Evolutionary conservation across 345 rosid genomes (phyloP).

Genomic region (Ceriops tagal): DNA sequence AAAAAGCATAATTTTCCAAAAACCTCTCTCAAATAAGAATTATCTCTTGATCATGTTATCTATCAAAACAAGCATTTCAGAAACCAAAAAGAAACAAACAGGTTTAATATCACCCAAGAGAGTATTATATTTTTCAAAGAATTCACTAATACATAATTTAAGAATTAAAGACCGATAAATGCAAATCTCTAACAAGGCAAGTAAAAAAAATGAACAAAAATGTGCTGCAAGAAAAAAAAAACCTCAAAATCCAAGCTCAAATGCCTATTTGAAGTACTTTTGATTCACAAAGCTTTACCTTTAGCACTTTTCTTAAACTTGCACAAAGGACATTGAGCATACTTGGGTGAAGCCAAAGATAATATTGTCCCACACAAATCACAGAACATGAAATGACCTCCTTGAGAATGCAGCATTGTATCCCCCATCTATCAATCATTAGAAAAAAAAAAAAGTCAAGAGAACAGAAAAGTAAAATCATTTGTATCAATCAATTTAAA

Average conservation of each 20-base stretch:
- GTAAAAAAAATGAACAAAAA: neutral
- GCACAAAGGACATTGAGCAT: conserved; percentile 42
- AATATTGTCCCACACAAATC: conserved; percentile 50
- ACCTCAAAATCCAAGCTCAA: too few relatives aligned
- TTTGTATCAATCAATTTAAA: neutral
- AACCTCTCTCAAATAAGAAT: neutral
- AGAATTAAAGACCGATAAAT: neutral
- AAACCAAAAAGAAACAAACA: too few relatives aligned
- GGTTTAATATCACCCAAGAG: too few relatives aligned
- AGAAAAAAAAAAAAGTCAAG: neutral
- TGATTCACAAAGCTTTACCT: conserved; percentile 27
- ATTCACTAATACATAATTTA: too few relatives aligned
- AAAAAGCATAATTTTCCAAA: too few relatives aligned
- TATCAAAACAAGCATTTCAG: too few relatives aligned
- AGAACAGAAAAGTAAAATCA: neutral
- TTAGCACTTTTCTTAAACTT: conserved; percentile 31
- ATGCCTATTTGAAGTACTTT: too few relatives aligned
- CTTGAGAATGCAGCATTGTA: conserved; percentile 30
- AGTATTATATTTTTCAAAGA: too few relatives aligned
- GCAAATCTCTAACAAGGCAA: too few relatives aligned
- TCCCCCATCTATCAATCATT: neutral
- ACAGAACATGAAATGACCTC: conserved; percentile 52
- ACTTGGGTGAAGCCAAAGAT: conserved; percentile 14
- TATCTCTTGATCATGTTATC: too few relatives aligned
- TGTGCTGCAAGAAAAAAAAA: neutral